Evolutionary conservation across 129 eudicot species (phyloP), one percentile per base, ranked within the genome.

Genomic region (Saposhnikovia divaricata): DNA sequence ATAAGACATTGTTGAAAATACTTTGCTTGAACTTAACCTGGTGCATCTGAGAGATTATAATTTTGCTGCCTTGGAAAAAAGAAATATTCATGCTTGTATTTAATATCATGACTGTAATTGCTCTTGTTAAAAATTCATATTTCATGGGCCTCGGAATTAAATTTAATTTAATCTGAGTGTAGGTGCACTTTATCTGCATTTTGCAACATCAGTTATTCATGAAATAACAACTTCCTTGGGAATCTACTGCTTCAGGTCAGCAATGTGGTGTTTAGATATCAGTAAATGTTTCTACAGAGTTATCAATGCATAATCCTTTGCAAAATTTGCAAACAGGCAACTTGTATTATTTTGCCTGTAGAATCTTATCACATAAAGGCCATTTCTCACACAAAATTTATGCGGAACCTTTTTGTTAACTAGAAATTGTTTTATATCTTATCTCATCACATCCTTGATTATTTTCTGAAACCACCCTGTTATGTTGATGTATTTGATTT

Each of bases 201-300:
- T 96, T 81, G 96, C 96, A 9, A 96, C 96, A 59, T 92, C 98
- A 72, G 97, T 92, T 66, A 85, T 92, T 80, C 93, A 96, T 68
- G 99, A 96, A 78, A 96, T 96, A 42, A 96, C 99, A 65, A 63
- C 95, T 50, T 98, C 97, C 53, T 91, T 96, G 13, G 99, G 99
- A 70, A 96, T 96, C 79, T 89, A 82, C 90, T 96, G 99, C 83
- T 96, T 96, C 86, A 92, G 99, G 99, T 96, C 78, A 91, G 85
- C 74, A 55, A 66, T 78, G 19, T 66, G 19, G 72, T 66, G 72
- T 66, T 13, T 9, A 65, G 21, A 65, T 28, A n/a, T 59, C 14
- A 3, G 3, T 23, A 59, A 59, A 59, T 59, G 34, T 59, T n/a
- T 12, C 68, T 8, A n/a, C 27, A 8, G 12, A 23, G 34, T n/a